Base-by-base conservation (phyloP, 2,329 filamentous ascomycete species). In the Cercospora sp. region DNA sequence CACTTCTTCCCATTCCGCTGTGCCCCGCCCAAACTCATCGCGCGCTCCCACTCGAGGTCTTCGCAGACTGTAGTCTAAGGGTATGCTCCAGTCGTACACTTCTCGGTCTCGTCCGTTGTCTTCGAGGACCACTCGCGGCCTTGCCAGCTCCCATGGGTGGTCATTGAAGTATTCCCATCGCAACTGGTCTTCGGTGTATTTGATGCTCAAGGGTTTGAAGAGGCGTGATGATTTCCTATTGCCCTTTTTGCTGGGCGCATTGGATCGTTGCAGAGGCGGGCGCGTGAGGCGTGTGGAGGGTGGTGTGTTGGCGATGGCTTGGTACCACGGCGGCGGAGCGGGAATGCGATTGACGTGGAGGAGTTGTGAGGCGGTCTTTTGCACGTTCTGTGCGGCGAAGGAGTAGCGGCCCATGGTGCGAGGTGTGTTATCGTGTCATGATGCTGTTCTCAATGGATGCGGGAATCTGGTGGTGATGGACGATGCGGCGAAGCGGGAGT, bases 141-240 rank as follows among this genome's bases (percentile, higher is more conserved):
- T 87, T 18, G 95, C 95, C 77, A 99, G 83, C 81, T 99, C 95
- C 95, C 95, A 99, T 5, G 95, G 95, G 79, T 99, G 95, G 80
- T 99, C 94, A 76, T 86, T 88, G 83, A 92, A 99, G 82, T 98
- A 99, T 30, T 89, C 88, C 73, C 82, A 85, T 71, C 95, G 90
- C 76, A 99, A 84, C 69, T 83, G 81, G 81, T 99, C 95, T 80
- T 99, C 95, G 69, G 91, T 88, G 79, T 95, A 97, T 64, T 82
- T 83, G 71, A 99, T 89, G 67, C 84, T 82, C 72, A 93, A 87
- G 1, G 95, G 95, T 74, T 89, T 88, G 84, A 94, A 98, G 74
- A 97, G 82, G 74, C 89, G 88, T 80, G 88, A 93, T 32, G 90
- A 85, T 79, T 90, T 91, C 79, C 89, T 91, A 5, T 18, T 37